A percentile compares a stretch with the other conserved stretches of the same genome.
Conservation (phyloP, 106 monocot species). For the Platanthera zijinensis region DNA sequence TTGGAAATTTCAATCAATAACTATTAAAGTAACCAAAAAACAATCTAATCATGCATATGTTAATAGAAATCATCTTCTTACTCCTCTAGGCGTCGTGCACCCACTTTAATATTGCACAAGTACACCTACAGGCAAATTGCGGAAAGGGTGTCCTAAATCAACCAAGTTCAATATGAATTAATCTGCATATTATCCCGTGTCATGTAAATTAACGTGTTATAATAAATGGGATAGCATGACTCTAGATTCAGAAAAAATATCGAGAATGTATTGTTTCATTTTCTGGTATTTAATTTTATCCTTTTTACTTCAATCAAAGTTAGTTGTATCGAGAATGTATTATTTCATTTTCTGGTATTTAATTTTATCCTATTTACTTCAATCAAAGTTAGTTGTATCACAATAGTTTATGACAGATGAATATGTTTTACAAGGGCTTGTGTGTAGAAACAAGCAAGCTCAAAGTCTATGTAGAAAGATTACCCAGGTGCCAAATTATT, state of each 20-base stretch:
- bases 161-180: background rate
- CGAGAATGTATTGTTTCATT: too few species aligned
- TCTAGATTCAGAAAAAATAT: too few species aligned
- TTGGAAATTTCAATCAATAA: background rate
- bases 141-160: background rate
- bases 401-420: background rate
- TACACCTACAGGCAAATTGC: background rate
- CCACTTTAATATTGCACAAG: background rate
- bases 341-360: too few species aligned
- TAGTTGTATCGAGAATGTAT: too few species aligned
- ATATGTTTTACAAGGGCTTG: background rate
- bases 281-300: too few species aligned
- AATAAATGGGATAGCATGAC: too few species aligned
- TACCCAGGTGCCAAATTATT: background rate
- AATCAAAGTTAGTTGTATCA: too few species aligned
- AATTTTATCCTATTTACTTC: too few species aligned
- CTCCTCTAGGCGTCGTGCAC: background rate
- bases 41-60: background rate
- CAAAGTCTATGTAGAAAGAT: background rate
- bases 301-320: too few species aligned
- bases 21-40: background rate
- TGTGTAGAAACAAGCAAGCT: background rate
- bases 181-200: background rate
- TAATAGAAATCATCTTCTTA: background rate
- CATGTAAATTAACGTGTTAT: too few species aligned